A percentile compares a stretch with the other conserved stretches of the same genome.
These are phyloP conservation scores for Saccharomycopsis sp. DNA, from an alignment of 805 yeast genomes.

Conservation along the genomic window DNA sequence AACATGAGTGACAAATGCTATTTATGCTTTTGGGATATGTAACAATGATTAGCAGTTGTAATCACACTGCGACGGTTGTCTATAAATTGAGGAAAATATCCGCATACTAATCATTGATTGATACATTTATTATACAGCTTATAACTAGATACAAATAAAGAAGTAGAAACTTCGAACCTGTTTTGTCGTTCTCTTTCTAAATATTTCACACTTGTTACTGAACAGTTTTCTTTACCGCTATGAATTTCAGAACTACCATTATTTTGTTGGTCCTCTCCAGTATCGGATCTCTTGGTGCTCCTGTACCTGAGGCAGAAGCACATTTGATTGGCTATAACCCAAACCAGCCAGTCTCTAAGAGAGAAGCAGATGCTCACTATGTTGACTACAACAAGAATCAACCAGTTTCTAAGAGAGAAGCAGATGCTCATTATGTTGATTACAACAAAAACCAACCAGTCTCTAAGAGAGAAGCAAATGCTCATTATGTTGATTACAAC, in stretches of 20 bases:
- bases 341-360: constrained; percentile 13
- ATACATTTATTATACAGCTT: no score
- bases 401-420: constrained; percentile 18
- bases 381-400: constrained; percentile 5
- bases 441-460: constrained; percentile 13
- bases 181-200: no score
- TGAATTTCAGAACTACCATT: background rate
- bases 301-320: background rate
- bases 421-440: constrained; percentile 8
- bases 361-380: constrained; percentile 17
- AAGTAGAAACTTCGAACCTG: no score
- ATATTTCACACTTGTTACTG: background rate
- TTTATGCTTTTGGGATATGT: background rate
- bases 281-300: background rate
- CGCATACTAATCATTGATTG: background rate
- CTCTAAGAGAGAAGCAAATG: constrained; percentile 2
- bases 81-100: background rate
- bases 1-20: background rate
- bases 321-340: constrained; percentile 9
- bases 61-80: background rate
- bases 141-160: background rate
- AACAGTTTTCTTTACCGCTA: background rate
- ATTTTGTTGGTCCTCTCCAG: background rate
- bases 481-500: constrained; percentile 4
- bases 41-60: no score